A percentile compares a stretch with the other conserved stretches of the same genome.
Conservation (phyloP, 768 basidiomycete genomes). For the Suillus hirtellus region DNA sequence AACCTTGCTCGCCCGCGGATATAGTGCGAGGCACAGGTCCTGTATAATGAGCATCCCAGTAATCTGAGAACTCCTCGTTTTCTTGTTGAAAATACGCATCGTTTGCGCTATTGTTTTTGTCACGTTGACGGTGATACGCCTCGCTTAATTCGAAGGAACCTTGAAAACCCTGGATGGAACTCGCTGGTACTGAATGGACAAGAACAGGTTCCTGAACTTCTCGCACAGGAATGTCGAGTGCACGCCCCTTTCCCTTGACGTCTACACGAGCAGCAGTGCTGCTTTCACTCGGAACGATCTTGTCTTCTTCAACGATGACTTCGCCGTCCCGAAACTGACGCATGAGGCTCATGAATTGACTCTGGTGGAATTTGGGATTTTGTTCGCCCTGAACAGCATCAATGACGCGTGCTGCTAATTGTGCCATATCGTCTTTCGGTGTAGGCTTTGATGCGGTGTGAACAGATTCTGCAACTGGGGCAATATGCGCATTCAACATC, state of each 20-base stretch:
- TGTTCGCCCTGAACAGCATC: constrained; percentile 72
- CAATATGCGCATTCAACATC: constrained; percentile 29
- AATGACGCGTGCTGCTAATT: constrained; percentile 75
- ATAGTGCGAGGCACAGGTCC: constrained; percentile 14
- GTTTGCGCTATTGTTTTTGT: constrained; percentile 40
- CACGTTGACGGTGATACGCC: constrained; percentile 21
- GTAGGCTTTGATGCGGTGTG: constrained; percentile 12
- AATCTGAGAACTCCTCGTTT: constrained; percentile 63
- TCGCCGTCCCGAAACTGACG: constrained; percentile 77
- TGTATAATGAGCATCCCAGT: constrained; percentile 52
- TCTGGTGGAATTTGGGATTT: constrained; percentile 85
- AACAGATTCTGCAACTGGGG: constrained; percentile 8
- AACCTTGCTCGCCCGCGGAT: constrained; percentile 30
- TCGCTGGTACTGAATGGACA: constrained; percentile 9
- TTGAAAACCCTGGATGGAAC: constrained; percentile 18
- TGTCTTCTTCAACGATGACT: constrained; percentile 74
- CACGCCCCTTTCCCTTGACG: constrained; percentile 73
- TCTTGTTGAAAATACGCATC: constrained; percentile 74
- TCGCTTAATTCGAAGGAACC: constrained; percentile 20
- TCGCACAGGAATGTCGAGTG: constrained; percentile 22
- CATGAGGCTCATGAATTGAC: constrained; percentile 86
- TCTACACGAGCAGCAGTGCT: constrained; percentile 32
- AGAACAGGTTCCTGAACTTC: constrained; percentile 6
- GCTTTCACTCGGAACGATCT: constrained; percentile 61
- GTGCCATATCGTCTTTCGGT: constrained; percentile 66